Conservation (phyloP, 1,284 basidiomycete genomes). For the Amylostereum chailletii region DNA sequence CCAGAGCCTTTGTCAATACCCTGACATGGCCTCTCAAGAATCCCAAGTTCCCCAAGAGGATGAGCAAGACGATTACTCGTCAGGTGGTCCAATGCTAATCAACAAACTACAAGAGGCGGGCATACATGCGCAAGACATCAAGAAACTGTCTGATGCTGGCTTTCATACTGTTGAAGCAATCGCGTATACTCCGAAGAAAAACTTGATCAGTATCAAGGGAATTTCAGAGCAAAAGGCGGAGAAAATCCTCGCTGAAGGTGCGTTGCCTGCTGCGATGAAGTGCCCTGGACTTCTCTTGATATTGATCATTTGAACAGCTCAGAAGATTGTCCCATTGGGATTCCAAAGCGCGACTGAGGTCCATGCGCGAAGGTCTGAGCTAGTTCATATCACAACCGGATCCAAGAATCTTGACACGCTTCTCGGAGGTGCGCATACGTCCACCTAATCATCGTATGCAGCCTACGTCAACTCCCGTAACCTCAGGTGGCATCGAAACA, state of each 20-base stretch:
- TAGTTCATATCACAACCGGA: constrained; percentile 96
- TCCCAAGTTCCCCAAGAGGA: constrained; percentile 45
- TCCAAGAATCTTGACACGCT: constrained; percentile 95
- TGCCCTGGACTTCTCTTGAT: background rate
- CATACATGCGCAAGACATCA: constrained; percentile 86
- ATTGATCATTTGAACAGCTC: constrained; percentile 42
- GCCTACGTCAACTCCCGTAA: background rate
- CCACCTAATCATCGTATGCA: background rate
- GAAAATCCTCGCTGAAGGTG: constrained; percentile 90
- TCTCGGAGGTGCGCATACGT: constrained; percentile 65
- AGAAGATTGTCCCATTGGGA: constrained; percentile 94
- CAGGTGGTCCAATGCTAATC: constrained; percentile 76
- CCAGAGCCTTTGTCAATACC: constrained; percentile 3
- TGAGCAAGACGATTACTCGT: constrained; percentile 45
- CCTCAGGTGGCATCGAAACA: constrained; percentile 89
- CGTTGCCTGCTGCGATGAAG: constrained; percentile 13
- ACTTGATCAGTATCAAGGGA: constrained; percentile 86
- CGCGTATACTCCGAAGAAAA: constrained; percentile 96
- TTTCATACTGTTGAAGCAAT: constrained; percentile 93
- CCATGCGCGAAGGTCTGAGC: constrained; percentile 90
- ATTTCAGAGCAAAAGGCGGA: constrained; percentile 98
- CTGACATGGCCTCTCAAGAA: constrained; percentile 30
- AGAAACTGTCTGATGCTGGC: constrained; percentile 92
- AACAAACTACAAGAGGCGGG: constrained; percentile 86
- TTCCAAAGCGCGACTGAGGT: constrained; percentile 99